Base-by-base conservation (phyloP, 257 asterid genomes). In the Cinchona pubescens region DNA sequence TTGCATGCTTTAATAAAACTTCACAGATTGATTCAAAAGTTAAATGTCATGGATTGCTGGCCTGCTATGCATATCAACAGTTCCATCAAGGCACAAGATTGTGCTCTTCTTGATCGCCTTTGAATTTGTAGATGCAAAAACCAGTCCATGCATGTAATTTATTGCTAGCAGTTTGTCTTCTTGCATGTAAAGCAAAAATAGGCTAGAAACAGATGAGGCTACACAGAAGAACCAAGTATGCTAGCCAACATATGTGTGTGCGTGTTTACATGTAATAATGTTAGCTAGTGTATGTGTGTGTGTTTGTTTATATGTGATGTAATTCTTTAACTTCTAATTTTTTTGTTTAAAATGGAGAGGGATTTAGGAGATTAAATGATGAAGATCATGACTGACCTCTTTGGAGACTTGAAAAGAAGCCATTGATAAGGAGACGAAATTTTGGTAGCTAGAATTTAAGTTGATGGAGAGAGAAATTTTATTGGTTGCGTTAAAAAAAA, bases 11-110 rank as follows among this genome's bases (percentile, higher is more conserved):
- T 29, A 34, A 13, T 1, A 43, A 15, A 32, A 32, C 25, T 62
- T 62, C 42, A 15, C n/a, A n/a, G n/a, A n/a, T n/a, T n/a, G n/a
- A n/a, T 35, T 62, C 2, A 32, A 25, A 62, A 34, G 67, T 62
- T 62, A 61, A 61, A 32, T 29, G 23, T 73, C 80, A 61, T 90
- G 80, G 56, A 82, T 79, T 3, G 98, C 97, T 0, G 94, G 94
- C 27, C 69, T 78, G 37, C 98, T 97, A 74, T 86, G 83, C 78
- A 90, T 71, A 88, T 90, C 97, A 19, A 93, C 84, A 79, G 87
- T 88, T 73, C 98, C 98, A 85, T 93, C 98, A 8, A n/a, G n/a
- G n/a, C n/a, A n/a, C n/a, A n/a, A 81, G 76, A 0, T 97, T 89
- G 75, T 42, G 76, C 76, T 62, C 85, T 34, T 81, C 90, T 60